Evolutionary conservation across 1,284 basidiomycete species (phyloP).

Genomic region (Trichosporon coremiiforme): DNA sequence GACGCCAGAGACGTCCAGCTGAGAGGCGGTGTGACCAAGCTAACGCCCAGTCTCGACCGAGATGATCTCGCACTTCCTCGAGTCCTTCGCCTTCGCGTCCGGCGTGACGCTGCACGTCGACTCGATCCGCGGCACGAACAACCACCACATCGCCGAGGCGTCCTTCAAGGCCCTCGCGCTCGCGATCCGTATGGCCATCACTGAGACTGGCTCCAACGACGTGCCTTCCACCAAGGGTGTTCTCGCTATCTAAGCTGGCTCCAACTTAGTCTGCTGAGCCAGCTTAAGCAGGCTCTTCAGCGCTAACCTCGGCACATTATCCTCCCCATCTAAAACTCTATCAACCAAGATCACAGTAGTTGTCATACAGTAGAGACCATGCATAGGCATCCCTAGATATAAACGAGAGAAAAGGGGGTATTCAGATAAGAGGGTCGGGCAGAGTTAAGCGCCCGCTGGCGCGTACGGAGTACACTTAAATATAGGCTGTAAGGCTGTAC

Average conservation of each 20-base stretch:
- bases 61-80: constrained; percentile 71
- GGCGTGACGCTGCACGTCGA: constrained; percentile 73
- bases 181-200: constrained; percentile 90
- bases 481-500: not conserved
- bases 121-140: constrained; percentile 90
- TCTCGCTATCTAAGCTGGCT: constrained; percentile 57
- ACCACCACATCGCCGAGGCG: constrained; percentile 95
- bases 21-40: not conserved
- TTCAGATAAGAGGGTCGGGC: too few species aligned
- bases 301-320: too few species aligned
- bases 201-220: constrained; percentile 84
- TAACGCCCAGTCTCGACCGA: constrained; percentile 71
- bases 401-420: constrained; percentile 2
- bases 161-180: constrained; percentile 97
- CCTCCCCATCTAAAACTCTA: not conserved
- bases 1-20: not conserved
- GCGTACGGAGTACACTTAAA: not conserved
- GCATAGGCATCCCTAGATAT: constrained; percentile 15
- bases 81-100: constrained; percentile 56
- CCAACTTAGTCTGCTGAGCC: not conserved
- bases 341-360: not conserved
- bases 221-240: constrained; percentile 98
- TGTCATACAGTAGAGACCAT: constrained; percentile 14
- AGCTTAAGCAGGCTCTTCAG: too few species aligned
- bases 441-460: not conserved